Evolutionary conservation across 2,329 filamentous ascomycete genomes (phyloP).

Genomic region (Monosporascus sp.): DNA sequence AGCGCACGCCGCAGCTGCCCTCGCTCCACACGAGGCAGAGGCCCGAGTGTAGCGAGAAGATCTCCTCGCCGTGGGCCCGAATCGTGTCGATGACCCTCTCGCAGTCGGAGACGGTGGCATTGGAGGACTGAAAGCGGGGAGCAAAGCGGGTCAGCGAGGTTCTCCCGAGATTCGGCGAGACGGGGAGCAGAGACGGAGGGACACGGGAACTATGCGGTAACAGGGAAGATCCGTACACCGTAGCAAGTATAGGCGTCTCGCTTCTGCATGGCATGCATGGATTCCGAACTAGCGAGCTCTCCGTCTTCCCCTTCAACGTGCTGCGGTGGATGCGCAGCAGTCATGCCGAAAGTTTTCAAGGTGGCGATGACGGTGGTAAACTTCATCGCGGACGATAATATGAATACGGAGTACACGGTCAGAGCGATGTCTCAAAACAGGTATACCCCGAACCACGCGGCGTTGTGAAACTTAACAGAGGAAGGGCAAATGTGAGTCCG

Average conservation of each 20-base stretch:
- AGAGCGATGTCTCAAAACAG: neutral
- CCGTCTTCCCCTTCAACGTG: neutral
- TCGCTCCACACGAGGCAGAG: conserved; percentile 22
- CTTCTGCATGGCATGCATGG: conserved; percentile 12
- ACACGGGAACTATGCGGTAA: neutral
- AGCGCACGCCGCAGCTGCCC: conserved; percentile 19
- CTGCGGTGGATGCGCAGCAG: neutral
- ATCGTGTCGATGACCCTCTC: conserved; percentile 18
- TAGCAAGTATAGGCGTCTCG: conserved; percentile 25
- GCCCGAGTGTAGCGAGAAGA: conserved; percentile 17
- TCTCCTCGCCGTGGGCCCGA: conserved; percentile 10
- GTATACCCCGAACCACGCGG: neutral
- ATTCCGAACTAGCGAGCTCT: neutral
- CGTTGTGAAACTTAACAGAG: neutral
- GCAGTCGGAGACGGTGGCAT: conserved; percentile 18
- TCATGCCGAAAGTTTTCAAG: conserved; percentile 4
- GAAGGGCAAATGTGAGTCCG: too few relatives aligned
- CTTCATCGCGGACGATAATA: conserved; percentile 7
- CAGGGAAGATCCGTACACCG: conserved; percentile 13
- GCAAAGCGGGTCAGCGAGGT: neutral
- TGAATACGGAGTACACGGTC: neutral
- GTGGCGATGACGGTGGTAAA: neutral
- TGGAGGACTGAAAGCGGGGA: conserved; percentile 12
- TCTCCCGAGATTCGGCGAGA: neutral
- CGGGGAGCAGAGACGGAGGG: neutral